Evolutionary conservation across 2,329 filamentous ascomycete species (phyloP), one percentile per base, ranked within the genome.

Genomic region (Pseudogymnoascus sp.): DNA sequence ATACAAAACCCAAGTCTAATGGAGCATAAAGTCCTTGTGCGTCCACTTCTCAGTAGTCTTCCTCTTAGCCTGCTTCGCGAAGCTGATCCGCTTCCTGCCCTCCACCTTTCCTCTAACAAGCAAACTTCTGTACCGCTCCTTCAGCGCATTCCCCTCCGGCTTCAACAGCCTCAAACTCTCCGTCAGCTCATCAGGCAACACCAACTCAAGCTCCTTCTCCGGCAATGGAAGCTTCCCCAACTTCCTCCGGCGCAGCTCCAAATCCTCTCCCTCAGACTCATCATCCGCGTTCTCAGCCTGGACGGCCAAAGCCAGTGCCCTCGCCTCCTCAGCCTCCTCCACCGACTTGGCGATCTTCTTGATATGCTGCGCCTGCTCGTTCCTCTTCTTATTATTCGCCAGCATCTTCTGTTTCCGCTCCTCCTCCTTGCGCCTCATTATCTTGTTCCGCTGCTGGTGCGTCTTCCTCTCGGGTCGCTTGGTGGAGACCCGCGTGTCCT

Each of bases 11-110:
- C 58, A 35, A 39, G 18, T n/a, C 38, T 60, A 73, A 65, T 72
- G 70, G 39, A 73, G 66, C 69, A 71, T 70, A 60, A 96, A 99
- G 73, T 99, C 94, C 81, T 99, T 99, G 79, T 96, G 90, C 47
- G 87, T 85, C 94, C 94, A 99, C 77, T 97, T 99, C 82, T 97
- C 94, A 6, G 91, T 96, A 59, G 86, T 75, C 74, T 89, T 90
- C 67, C 79, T 86, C 80, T 86, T 92, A 65, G 84, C 83, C 79
- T 94, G 90, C 81, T 90, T 96, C 69, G 82, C 82, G 76, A 94
- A 93, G 6, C 87, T 83, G 62, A 93, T 83, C 59, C 87, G 86
- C 72, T 87, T 87, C 68, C 94, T 82, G 58, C 84, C 83, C 79
- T 99, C 94, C 64, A 99, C 76, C 76, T 94, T 96, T 63, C 94